These are phyloP conservation scores for Fusarium poae DNA, from an alignment of 2,329 filamentous ascomycete genomes.

Conservation along the genomic window DNA sequence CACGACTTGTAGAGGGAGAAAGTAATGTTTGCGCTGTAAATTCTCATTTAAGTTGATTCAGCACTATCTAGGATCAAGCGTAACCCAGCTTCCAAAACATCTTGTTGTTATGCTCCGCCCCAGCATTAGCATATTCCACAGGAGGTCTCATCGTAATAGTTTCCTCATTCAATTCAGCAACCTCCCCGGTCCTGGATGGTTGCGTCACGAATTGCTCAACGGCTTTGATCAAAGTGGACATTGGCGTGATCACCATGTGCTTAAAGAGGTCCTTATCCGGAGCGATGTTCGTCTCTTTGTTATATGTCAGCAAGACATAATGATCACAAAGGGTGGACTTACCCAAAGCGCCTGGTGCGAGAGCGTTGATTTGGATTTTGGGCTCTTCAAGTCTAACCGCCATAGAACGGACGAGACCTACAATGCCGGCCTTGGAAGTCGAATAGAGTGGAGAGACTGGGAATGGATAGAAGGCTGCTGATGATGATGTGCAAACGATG, in stretches of 20 bases:
- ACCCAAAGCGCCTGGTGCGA: constrained; percentile 7
- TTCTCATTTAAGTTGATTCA: fast-evolving
- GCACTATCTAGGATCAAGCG: background rate
- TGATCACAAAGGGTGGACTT: fast-evolving
- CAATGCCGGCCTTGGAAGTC: fast-evolving
- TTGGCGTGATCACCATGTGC: background rate
- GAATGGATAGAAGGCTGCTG: background rate
- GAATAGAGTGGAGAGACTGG: background rate
- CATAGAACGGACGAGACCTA: constrained; percentile 8
- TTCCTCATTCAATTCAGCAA: constrained; percentile 1
- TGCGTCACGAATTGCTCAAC: constrained; percentile 5
- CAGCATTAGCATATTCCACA: background rate
- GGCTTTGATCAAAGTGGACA: constrained; percentile 3
- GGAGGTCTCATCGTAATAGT: constrained; percentile 2
- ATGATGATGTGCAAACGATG: constrained; percentile 9
- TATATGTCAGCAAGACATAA: fast-evolving
- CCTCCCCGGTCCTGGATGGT: background rate
- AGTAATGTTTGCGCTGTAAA: too few species aligned
- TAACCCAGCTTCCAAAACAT: constrained; percentile 14
- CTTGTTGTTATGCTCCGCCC: constrained; percentile 15
- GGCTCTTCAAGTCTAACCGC: background rate
- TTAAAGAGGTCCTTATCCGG: constrained; percentile 1
- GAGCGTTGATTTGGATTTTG: constrained; percentile 4
- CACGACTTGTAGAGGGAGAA: too few species aligned
- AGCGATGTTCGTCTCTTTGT: background rate